Base-by-base conservation (phyloP, 2,329 filamentous ascomycete genomes). In the Nannizziopsis arthrosporioides region DNA sequence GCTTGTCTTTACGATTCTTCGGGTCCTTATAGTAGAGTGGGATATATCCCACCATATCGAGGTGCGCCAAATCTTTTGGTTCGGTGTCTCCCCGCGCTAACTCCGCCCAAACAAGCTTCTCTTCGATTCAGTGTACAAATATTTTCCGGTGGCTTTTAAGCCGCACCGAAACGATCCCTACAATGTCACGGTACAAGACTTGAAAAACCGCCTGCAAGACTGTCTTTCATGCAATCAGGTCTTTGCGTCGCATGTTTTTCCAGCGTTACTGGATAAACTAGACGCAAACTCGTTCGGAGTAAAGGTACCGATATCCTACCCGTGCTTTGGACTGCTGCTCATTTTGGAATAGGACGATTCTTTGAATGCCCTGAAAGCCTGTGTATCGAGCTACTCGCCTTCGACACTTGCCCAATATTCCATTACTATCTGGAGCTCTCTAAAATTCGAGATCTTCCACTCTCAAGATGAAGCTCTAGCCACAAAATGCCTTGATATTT, bases 91-190 rank as follows among this genome's bases (percentile, higher is more conserved):
- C 38, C 42, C n/a, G 15, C 39, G 31, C 40, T 43, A 44, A 41
- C 7, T 17, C 18, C 1, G 10, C 8, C 22, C 11, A 18, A 31
- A 27, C 22, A 51, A 69, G 70, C 59, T 64, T 27, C 68, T 83
- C 39, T 84, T 84, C 58, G 81, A 84, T 54, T 73, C 79, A 2
- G 79, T 81, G 14, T 84, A 82, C 63, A 82, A 82, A 56, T 84
- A 84, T 61, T 84, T 84, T 58, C 80, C 80, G 0, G 83, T 84
- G 55, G 83, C 80, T 0, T 84, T 84, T 63, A 74, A 77, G 56
- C 80, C 80, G 9, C 81, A 80, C 1, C 80, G 79, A 9, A 79
- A 82, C 54, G 80, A 84, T 57, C 80, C 80, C 1, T 84, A 82
- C 52, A 77, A 78, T 1, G 82, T 84, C 52, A 83, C 80, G 1